Evolutionary conservation across 306 rosid species (phyloP), one percentile per base, ranked within the genome.

Genomic region (Corylus americana): DNA sequence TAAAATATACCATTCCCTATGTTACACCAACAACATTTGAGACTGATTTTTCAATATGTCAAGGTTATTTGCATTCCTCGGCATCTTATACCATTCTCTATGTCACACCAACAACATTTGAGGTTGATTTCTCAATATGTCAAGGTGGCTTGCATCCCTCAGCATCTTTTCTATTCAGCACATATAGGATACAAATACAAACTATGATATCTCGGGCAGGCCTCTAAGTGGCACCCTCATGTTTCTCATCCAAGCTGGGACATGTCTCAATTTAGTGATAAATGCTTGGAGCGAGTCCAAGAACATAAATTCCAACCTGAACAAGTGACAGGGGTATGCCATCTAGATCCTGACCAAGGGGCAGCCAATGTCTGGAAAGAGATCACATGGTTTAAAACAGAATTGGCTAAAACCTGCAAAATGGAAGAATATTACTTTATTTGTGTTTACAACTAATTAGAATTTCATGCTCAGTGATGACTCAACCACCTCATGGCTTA

Each of bases 21-120:
- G n/a, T 57, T 70, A 77, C 48, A 68, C 37, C 48, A 59, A 31
- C 78, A 47, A 55, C 73, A 77, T 66, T 57, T 53, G 47, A 81
- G 66, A 35, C 37, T 59, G 35, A 22, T 57, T 55, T 58, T 50
- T 55, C 47, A 3, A 55, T 10, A 4, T 17, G 18, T 10, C 50
- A 37, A 70, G 44, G 51, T 14, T 66, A 49, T 70, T 51, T 16
- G 17, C 55, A 39, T 61, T n/a, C 20, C 39, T 79, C 62, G 29
- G 11, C 51, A 55, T 37, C 11, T 55, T 48, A 66, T 67, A 29
- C 31, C 31, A 54, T 42, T 29, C 29, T 37, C 35, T 39, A 16
- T 58, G 20, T 57, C 66, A 78, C 49, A 69, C 37, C 48, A 61
- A 35, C 78, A 48, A 57, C 71, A 77, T 59, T 58, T 53, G 48